Evolutionary conservation across 2,329 filamentous ascomycete genomes (phyloP).

Genomic region (Fusarium kyushuense): DNA sequence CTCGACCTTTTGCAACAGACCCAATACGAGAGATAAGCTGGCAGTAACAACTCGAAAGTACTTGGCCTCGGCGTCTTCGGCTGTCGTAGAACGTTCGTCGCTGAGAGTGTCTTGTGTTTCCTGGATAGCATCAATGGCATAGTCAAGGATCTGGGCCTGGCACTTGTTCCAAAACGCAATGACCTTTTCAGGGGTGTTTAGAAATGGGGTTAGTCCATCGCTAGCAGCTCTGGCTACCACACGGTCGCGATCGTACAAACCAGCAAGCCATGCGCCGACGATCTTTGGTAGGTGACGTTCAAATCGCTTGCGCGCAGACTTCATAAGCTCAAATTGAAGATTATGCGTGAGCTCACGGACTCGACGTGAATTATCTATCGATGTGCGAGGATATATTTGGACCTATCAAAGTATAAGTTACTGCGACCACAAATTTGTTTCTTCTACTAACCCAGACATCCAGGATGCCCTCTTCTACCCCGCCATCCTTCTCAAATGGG

Average conservation of each 20-base stretch:
- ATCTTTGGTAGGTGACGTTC: constrained; percentile 81
- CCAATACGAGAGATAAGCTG: constrained; percentile 66
- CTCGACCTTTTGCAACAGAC: constrained; percentile 63
- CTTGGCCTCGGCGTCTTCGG: constrained; percentile 87
- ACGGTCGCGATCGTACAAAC: constrained; percentile 87
- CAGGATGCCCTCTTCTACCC: constrained; percentile 83
- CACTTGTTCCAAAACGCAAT: constrained; percentile 83
- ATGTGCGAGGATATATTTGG: constrained; percentile 86
- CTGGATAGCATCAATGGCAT: constrained; percentile 81
- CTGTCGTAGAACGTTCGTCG: constrained; percentile 85
- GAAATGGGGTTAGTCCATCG: constrained; percentile 80
- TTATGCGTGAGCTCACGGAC: constrained; percentile 89
- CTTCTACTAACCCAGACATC: constrained; percentile 82
- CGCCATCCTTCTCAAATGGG: constrained; percentile 66
- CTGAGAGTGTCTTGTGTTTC: constrained; percentile 87
- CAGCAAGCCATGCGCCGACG: constrained; percentile 91
- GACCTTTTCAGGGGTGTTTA: constrained; percentile 84
- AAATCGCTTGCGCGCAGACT: constrained; percentile 81
- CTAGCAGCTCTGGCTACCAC: constrained; percentile 80
- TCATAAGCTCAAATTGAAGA: constrained; percentile 73
- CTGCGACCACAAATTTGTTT: background rate
- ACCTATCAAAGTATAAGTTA: constrained; percentile 64
- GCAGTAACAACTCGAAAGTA: constrained; percentile 78
- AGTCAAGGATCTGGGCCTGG: constrained; percentile 83
- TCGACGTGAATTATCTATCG: constrained; percentile 88